phyloP scores from a whole-genome alignment of 1,284 basidiomycete genomes.

The Porogramme epimiltina region DNA sequence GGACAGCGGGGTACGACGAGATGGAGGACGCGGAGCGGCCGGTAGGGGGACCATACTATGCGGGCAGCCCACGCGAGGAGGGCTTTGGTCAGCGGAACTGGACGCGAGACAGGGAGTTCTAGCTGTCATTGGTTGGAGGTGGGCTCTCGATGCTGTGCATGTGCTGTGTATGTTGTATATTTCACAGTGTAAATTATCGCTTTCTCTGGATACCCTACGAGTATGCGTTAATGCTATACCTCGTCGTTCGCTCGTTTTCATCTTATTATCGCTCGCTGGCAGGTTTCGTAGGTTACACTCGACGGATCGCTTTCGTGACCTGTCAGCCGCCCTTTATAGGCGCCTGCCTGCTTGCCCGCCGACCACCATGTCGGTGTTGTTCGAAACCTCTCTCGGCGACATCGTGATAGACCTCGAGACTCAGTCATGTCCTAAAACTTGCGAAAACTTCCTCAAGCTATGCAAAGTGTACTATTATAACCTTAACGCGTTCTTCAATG shows the following conservation, averaged over 20 bases:
- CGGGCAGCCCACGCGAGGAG: constrained; percentile 27
- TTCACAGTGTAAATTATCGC: constrained; percentile 19
- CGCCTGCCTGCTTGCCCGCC: constrained; percentile 12
- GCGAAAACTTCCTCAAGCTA: constrained; percentile 95
- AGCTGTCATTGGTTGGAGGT: not conserved
- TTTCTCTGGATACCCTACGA: constrained; percentile 6
- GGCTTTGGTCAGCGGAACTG: constrained; percentile 21
- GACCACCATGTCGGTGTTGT: constrained; percentile 83
- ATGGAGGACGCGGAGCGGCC: constrained; percentile 15
- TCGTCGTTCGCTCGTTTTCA: not conserved
- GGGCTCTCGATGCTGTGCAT: not conserved
- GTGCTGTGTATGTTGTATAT: constrained; percentile 5
- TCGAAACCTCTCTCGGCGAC: constrained; percentile 96
- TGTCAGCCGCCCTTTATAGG: not conserved
- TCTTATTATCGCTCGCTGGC: not conserved
- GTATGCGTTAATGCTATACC: constrained; percentile 16
- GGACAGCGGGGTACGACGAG: constrained; percentile 31
- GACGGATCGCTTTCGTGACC: not conserved
- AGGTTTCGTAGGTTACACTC: not conserved
- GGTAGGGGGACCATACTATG: constrained; percentile 15
- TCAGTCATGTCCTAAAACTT: constrained; percentile 87
- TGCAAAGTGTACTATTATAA: constrained; percentile 98
- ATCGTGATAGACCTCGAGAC: constrained; percentile 95
- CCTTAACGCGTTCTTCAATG: constrained; percentile 95
- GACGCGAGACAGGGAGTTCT: constrained; percentile 22